phyloP scores from a whole-genome alignment of 2,329 filamentous ascomycete species.

The Aspergillus neoniger region DNA sequence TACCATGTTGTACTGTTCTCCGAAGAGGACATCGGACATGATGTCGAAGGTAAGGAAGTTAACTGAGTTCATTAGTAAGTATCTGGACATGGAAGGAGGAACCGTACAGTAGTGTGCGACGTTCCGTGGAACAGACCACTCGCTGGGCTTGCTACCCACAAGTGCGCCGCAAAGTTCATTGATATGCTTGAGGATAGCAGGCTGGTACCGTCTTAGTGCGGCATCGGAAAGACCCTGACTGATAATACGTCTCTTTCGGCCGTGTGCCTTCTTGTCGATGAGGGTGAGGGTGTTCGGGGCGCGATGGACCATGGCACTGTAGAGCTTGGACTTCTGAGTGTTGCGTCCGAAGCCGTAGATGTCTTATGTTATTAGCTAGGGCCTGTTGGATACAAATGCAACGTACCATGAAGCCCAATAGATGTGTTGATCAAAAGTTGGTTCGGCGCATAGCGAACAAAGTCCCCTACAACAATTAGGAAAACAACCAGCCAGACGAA shows the following conservation, averaged over 20 bases:
- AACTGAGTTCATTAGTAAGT: neutral
- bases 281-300: slow-evolving; percentile 25
- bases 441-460: slow-evolving; percentile 31
- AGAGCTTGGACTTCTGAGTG: slow-evolving; percentile 53
- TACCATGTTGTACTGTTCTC: slow-evolving; percentile 14
- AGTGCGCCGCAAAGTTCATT: slow-evolving; percentile 14
- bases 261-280: slow-evolving; percentile 23
- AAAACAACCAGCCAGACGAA: neutral
- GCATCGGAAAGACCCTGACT: slow-evolving; percentile 20
- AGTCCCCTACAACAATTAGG: slow-evolving; percentile 11
- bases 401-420: slow-evolving; percentile 22
- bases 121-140: slow-evolving; percentile 48
- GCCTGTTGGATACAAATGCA: neutral
- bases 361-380: slow-evolving; percentile 9
- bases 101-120: slow-evolving; percentile 45
- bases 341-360: slow-evolving; percentile 54
- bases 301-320: slow-evolving; percentile 48
- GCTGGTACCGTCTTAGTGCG: slow-evolving; percentile 27
- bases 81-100: neutral
- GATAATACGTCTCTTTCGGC: slow-evolving; percentile 21
- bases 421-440: slow-evolving; percentile 22
- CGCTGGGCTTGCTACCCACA: slow-evolving; percentile 18
- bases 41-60: slow-evolving; percentile 52
- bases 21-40: slow-evolving; percentile 45
- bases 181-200: slow-evolving; percentile 16